These are phyloP conservation scores for Vicia villosa DNA, from an alignment of 306 rosid genomes.

Conservation along the genomic window DNA sequence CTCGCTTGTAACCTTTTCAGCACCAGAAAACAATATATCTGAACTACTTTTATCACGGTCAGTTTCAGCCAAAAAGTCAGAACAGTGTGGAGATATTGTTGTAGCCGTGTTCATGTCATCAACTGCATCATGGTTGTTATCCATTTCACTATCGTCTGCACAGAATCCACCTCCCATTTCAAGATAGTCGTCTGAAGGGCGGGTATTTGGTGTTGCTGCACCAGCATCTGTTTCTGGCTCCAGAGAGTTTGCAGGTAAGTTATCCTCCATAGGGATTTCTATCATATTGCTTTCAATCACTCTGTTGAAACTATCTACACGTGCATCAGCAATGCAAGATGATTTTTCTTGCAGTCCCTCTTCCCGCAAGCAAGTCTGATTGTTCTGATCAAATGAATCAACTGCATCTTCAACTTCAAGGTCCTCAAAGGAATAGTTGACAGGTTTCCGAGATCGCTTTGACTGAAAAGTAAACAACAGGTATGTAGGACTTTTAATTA, in stretches of 20 bases:
- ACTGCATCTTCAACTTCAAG: conserved; percentile 50
- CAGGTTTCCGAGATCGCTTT: conserved; percentile 60
- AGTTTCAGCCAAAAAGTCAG: conserved; percentile 38
- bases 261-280: conserved; percentile 33
- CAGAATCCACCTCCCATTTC: conserved; percentile 72
- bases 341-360: conserved; percentile 38
- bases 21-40: conserved; percentile 30
- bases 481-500: conserved; percentile 24
- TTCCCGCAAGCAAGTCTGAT: conserved; percentile 34
- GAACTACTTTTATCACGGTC: conserved; percentile 29
- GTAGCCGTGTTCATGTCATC: conserved; percentile 24
- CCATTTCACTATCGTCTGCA: conserved; percentile 48
- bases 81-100: conserved; percentile 30
- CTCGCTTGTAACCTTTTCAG: conserved; percentile 31
- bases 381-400: conserved; percentile 40
- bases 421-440: conserved; percentile 52
- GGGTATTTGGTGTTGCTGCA: conserved; percentile 26
- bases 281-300: conserved; percentile 28
- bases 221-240: conserved; percentile 45
- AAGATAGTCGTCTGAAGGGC: conserved; percentile 43
- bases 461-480: conserved; percentile 55
- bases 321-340: conserved; percentile 19
- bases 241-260: conserved; percentile 35
- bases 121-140: conserved; percentile 35
- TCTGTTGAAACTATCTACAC: conserved; percentile 36